Base-by-base conservation (phyloP, 345 rosid genomes). In the Schrenkiella parvula region DNA sequence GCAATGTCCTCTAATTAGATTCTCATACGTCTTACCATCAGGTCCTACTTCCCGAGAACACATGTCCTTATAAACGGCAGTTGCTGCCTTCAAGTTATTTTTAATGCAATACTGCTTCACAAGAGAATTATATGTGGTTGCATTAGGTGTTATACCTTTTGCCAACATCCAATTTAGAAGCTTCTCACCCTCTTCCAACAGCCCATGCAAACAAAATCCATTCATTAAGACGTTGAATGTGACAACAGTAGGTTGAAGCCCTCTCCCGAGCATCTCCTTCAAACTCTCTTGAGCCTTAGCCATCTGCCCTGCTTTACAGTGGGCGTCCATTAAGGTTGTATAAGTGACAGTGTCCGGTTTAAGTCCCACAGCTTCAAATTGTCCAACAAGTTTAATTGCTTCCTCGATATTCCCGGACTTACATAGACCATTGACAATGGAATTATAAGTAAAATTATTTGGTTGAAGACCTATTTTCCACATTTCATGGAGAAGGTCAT, bases 181-280 rank as follows among this genome's bases (percentile, higher is more conserved):
- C 74, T 76, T 82, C 81, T 91, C 91, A 48, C 87, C 95, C 51
- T 91, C 93, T 78, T 84, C 87, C 55, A 88, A 71, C 97, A 85
- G 84, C 71, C 97, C 96, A n/a, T 82, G 64, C 79, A 80, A 67
- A 75, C 98, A 89, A 77, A 91, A 89, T 2, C 97, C 98, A 47
- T 88, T 91, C 92, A 89, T 91, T 43, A 93, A 82, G 52, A 93
- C 97, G 60, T 89, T 84, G 78, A 93, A 93, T 9, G 98, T 91
- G 61, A 91, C 87, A 52, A 85, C 62, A 13, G 92, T 82, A 44
- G 95, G 98, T 67, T 84, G 72, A 73, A 89, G 72, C 64, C 98
- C 95, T 72, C 56, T 82, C 31, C 77, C 81, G n/a, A 93, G 84
- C 98, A 93, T 91, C 81, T 80, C 85, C 39, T 74, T 83, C 63